Conservation (phyloP, 2,329 filamentous ascomycete genomes). For the Iodosphaeria phyllophila region DNA sequence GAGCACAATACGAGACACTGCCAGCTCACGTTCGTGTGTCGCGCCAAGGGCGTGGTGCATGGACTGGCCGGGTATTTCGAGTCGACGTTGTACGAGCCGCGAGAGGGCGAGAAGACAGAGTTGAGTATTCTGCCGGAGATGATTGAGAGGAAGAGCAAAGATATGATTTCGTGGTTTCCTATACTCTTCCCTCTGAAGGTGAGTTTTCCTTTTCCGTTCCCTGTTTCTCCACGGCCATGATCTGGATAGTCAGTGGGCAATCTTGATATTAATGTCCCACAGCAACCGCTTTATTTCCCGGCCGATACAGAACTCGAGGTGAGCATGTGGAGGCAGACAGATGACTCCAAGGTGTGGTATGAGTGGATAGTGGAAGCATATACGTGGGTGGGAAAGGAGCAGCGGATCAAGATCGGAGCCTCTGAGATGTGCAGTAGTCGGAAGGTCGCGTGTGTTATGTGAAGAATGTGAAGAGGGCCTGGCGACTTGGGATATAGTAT, state of each 20-base stretch:
- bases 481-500: background rate
- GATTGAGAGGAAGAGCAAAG: constrained; percentile 81
- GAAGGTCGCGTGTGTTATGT: constrained; percentile 56
- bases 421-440: constrained; percentile 52
- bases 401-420: constrained; percentile 44
- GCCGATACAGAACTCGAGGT: constrained; percentile 72
- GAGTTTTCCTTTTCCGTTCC: constrained; percentile 12
- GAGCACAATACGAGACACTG: constrained; percentile 79
- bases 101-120: constrained; percentile 37
- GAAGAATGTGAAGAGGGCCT: constrained; percentile 1
- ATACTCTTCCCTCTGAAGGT: constrained; percentile 96
- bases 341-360: constrained; percentile 94
- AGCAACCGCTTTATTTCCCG: constrained; percentile 76
- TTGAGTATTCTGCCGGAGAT: constrained; percentile 83
- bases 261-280: background rate
- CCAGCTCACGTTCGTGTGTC: constrained; percentile 59
- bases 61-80: constrained; percentile 93
- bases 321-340: constrained; percentile 90
- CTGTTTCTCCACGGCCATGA: background rate
- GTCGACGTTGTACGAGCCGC: constrained; percentile 64
- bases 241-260: background rate
- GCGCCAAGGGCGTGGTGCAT: constrained; percentile 67
- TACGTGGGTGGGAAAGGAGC: constrained; percentile 38
- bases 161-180: constrained; percentile 99
- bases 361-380: constrained; percentile 92